Base-by-base conservation (phyloP, 805 yeast genomes). In the Yarrowia keelungensis region DNA sequence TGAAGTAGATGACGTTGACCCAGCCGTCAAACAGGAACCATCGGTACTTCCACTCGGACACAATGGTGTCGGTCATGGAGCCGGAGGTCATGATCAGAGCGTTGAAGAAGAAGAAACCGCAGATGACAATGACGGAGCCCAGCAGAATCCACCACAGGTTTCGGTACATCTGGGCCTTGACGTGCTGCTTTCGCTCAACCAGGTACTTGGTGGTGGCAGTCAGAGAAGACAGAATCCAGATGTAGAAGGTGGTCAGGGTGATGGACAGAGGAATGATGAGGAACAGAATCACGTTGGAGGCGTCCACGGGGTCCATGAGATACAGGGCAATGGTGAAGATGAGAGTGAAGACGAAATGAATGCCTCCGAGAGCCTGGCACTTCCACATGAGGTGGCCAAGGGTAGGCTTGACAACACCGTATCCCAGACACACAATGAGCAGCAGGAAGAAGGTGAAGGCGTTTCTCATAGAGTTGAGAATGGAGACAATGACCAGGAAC, bases 1-100 rank as follows among this genome's bases (percentile, higher is more conserved):
- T 79, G 75, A 90, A 91, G 80, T 92, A 95, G 14, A 92, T 89
- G 61, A 92, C 84, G 61, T 97, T 88, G 47, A 97, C 97, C 97
- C 98, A 93, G 81, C 97, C 96, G 74, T 94, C 97, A 54, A 89
- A 84, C 67, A 92, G 79, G 74, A 95, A 92, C 81, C 91, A 93
- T 75, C 96, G 86, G 54, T 91, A 86, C 79, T 93, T 91, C 99
- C 99, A 95, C 76, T 91, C 89, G 73, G 86, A 86, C 75, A 93
- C 97, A 69, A 94, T 84, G 76, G 91, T 84, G 70, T 91, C 90
- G 14, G 89, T 84, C 7, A 89, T 82, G 35, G 92, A 85, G 85
- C 90, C 89, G 53, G 91, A 89, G 72, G 92, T 81, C 73, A 87
- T 84, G 49, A 91, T 81, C 71, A 94, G 84, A 15, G 92, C 86